Percentiles rank a stretch among this genome's conserved stretches.
These are phyloP conservation scores for Ophiostoma ulmi DNA, from an alignment of 2,329 filamentous ascomycete species.

Conservation along the genomic window DNA sequence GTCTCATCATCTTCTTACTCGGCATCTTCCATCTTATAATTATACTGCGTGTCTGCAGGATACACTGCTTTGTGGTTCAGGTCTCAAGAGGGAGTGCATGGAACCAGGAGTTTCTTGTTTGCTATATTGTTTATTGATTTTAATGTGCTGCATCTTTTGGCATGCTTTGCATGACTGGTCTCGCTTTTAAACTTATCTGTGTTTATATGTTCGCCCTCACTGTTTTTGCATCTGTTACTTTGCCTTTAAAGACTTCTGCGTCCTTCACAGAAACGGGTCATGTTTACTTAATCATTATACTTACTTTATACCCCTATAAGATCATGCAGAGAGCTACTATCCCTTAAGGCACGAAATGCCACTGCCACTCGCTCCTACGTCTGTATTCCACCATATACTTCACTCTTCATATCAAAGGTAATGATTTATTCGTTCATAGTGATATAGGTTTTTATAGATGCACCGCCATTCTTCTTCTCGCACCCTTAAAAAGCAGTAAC, in stretches of 20 bases:
- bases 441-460: not conserved
- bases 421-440: not conserved
- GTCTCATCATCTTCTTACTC: not conserved
- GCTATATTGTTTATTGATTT: not conserved
- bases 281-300: not conserved
- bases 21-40: slow-evolving; percentile 5
- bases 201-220: not conserved
- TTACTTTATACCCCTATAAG: not conserved
- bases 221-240: not conserved
- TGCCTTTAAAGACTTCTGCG: not conserved
- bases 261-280: not conserved
- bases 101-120: slow-evolving; percentile 17
- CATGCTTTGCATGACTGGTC: not conserved
- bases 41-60: not conserved
- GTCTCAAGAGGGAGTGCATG: slow-evolving; percentile 18
- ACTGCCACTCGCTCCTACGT: not conserved
- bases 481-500: not conserved
- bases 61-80: slow-evolving; percentile 11
- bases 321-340: not conserved
- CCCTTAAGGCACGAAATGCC: not conserved
- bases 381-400: not conserved
- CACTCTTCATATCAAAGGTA: not conserved
- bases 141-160: not conserved
- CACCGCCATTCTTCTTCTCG: not conserved
- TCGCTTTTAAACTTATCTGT: not conserved